Conservation (phyloP, 2,329 filamentous ascomycete species). For the Cladophialophora yegresii region DNA sequence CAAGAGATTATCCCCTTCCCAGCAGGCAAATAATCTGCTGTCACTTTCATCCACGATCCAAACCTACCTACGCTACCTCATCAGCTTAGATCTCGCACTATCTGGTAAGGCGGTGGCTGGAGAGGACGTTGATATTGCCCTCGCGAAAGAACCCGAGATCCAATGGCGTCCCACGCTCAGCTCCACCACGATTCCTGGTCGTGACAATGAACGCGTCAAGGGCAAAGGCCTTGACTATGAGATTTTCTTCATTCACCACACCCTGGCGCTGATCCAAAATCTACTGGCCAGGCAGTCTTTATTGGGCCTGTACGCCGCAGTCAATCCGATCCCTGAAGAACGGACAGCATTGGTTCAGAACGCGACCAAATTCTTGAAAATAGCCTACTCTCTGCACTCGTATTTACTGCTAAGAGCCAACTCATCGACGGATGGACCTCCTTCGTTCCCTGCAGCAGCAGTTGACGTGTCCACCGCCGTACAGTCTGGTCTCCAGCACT, state of each 20-base stretch:
- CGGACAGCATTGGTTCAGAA: constrained; percentile 69
- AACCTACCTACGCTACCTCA: constrained; percentile 79
- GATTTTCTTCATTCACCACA: constrained; percentile 74
- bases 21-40: constrained; percentile 70
- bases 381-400: constrained; percentile 75
- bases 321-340: constrained; percentile 64
- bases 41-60: constrained; percentile 69
- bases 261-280: constrained; percentile 73
- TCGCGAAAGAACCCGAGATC: constrained; percentile 66
- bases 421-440: constrained; percentile 53
- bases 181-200: constrained; percentile 59
- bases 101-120: constrained; percentile 56
- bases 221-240: constrained; percentile 79
- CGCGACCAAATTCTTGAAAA: constrained; percentile 75
- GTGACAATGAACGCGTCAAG: constrained; percentile 66
- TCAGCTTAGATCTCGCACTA: constrained; percentile 75
- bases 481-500: constrained; percentile 49
- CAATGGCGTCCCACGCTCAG: constrained; percentile 83
- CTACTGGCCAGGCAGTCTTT: constrained; percentile 72
- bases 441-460: constrained; percentile 32
- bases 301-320: constrained; percentile 69
- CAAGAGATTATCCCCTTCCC: constrained; percentile 75
- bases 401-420: constrained; percentile 56
- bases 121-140: constrained; percentile 68
- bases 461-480: constrained; percentile 51